phyloP scores from a whole-genome alignment of 257 asterid species.

The Haberlea rhodopensis region DNA sequence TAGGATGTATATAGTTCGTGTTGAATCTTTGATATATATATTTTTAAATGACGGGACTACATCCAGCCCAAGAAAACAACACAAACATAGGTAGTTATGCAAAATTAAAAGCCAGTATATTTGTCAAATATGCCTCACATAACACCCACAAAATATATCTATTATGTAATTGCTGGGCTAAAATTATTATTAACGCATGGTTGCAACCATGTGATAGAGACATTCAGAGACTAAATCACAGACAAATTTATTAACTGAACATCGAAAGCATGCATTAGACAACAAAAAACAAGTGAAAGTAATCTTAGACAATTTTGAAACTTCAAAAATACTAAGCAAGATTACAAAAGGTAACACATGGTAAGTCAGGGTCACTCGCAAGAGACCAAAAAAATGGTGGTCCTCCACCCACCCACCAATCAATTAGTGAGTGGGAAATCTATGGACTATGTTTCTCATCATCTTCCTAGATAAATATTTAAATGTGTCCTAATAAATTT shows the following conservation, averaged over 20 bases:
- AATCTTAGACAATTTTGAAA: slow-evolving; percentile 19
- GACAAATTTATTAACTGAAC: background rate
- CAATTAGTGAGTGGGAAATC: slow-evolving; percentile 42
- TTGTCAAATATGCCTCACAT: background rate
- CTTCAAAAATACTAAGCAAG: slow-evolving; percentile 14
- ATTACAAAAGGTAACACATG: slow-evolving; percentile 28
- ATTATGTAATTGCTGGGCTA: background rate
- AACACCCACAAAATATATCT: slow-evolving; percentile 10
- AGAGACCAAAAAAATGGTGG: slow-evolving; percentile 50
- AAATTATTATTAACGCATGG: slow-evolving; percentile 8
- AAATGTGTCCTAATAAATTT: too few relatives aligned
- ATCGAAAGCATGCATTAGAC: slow-evolving; percentile 4
- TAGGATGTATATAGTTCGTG: too few relatives aligned
- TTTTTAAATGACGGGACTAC: too few relatives aligned
- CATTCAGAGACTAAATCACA: background rate
- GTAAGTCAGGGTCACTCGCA: slow-evolving; percentile 25
- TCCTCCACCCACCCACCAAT: slow-evolving; percentile 39
- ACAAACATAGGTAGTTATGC: too few relatives aligned
- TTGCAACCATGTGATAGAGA: slow-evolving; percentile 19
- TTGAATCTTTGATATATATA: too few relatives aligned
- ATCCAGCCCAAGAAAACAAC: too few relatives aligned
- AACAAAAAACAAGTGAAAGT: slow-evolving; percentile 10
- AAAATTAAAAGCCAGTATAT: background rate
- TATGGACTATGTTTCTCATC: too few relatives aligned
- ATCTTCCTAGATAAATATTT: too few relatives aligned